Evolutionary conservation across 805 yeast genomes (phyloP), one percentile per base, ranked within the genome.

Genomic region (Saturnispora quitensis): DNA sequence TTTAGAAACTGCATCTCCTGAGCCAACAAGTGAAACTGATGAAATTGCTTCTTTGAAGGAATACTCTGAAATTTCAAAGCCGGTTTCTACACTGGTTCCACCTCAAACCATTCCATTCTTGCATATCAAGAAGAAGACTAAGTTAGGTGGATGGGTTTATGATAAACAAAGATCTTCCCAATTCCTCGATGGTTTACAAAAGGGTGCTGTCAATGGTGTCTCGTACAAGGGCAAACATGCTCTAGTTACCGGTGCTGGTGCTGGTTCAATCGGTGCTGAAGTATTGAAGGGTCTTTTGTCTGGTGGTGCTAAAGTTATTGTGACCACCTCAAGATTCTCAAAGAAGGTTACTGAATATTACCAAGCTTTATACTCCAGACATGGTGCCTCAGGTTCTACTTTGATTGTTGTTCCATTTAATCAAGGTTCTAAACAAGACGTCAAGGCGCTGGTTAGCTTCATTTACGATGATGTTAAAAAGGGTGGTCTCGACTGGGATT

Each of bases 251-350:
- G 99, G 99, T 77, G 98, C 98, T 48, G 99, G 99, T 76, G 90
- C 88, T 47, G 99, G 98, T 51, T 93, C 99, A 48, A 93, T 93
- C 65, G 99, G 98, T 74, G 97, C 97, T 55, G 97, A 93, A 71
- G 80, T 93, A 60, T 77, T 93, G 67, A 95, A 88, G 74, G 99
- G 99, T 58, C 76, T 93, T 66, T 76, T 93, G 52, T 82, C 91
- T 65, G 99, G 99, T 73, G 99, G 99, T 76, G 98, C 99, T 46
- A 88, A 86, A 70, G 97, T 90, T 61, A 75, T 93, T 66, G 96
- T 91, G 52, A 93, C 99, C 46, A 93, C 99, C 50, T 89, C 97
- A 27, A 81, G 97, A 70, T 93, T 86, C 79, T 86, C 96, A 57
- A 87, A 88, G 75, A 80, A 84, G 68, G 96, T 89, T 47, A 90